phyloP scores from a whole-genome alignment of 2,329 filamentous ascomycete genomes.

The Aureobasidium uvarum region DNA sequence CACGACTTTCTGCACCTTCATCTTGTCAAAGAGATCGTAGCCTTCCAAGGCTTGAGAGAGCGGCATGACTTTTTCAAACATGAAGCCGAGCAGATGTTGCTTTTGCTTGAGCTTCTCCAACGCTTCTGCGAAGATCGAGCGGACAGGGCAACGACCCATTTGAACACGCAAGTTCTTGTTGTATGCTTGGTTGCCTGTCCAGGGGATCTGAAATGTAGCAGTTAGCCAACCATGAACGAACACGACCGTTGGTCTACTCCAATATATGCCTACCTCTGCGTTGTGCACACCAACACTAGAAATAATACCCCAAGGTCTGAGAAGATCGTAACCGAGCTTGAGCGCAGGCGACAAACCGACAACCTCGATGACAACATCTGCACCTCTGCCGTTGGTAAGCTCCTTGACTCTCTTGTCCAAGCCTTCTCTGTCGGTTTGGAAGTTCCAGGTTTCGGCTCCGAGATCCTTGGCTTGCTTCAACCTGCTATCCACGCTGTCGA shows the following conservation, averaged over 20 bases:
- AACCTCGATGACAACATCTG: constrained; percentile 71
- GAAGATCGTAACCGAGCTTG: constrained; percentile 49
- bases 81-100: constrained; percentile 52
- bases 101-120: constrained; percentile 48
- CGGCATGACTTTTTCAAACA: constrained; percentile 55
- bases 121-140: constrained; percentile 51
- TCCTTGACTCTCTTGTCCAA: constrained; percentile 69
- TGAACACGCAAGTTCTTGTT: constrained; percentile 52
- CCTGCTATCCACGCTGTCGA: constrained; percentile 59
- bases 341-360: constrained; percentile 51
- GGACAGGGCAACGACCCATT: constrained; percentile 52
- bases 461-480: constrained; percentile 63
- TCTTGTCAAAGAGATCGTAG: constrained; percentile 54
- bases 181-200: constrained; percentile 51
- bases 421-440: constrained; percentile 62
- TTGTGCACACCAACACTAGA: constrained; percentile 52
- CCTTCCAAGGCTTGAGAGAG: constrained; percentile 52
- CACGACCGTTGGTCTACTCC: constrained; percentile 31
- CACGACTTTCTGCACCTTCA: constrained; percentile 55
- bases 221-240: not conserved
- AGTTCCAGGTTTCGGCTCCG: constrained; percentile 77
- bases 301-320: constrained; percentile 52
- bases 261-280: constrained; percentile 39
- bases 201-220: constrained; percentile 41
- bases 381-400: constrained; percentile 74